Evolutionary conservation across 148 eudicot genomes (phyloP), one percentile per base, ranked within the genome.

Genomic region (Polygonum maritimum): DNA sequence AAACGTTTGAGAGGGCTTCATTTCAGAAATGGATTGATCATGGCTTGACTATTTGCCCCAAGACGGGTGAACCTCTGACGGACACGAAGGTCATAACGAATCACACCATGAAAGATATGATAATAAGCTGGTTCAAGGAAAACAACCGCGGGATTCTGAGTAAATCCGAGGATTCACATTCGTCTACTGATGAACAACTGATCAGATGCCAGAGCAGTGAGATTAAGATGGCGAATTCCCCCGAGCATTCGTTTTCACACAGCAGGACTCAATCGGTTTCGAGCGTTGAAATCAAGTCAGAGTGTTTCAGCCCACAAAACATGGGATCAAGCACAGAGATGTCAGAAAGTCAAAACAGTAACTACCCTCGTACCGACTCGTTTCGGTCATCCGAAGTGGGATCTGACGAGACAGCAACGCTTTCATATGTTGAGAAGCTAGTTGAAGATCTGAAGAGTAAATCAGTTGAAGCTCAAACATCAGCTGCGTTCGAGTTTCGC

Each of bases 21-120:
- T 88, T 95, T 48, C 94, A 95, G 65, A 90, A 72, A 75, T 95
- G 99, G 99, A 80, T 95, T 67, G 90, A 91, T 69, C 75, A 85
- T 44, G 97, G 98, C 74, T 75, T 92, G 45, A 84, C 47, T 48
- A 81, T 74, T 51, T 95, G 99, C 86, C 99, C 99, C 0, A 77
- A 81, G 82, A 92, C 98, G 48, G 88, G 84, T 18, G 87, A 87
- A 75, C 73, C 51, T 62, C 94, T 95, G 71, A 79, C 89, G 1
- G 97, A 92, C 82, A 79, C 80, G 0, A 87, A 89, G 80, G 76
- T 92, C 58, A 92, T 88, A 65, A 85, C 92, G 16, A 95, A 92
- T 80, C 88, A 91, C 75, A 95, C 98, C n/a, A 97, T 95, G 76
- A 95, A 95, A 83, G 94, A 88, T 77, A 82, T 95, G 75, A 87